These are phyloP conservation scores for Alliaria petiolata DNA, from an alignment of 345 rosid species.

Conservation along the genomic window DNA sequence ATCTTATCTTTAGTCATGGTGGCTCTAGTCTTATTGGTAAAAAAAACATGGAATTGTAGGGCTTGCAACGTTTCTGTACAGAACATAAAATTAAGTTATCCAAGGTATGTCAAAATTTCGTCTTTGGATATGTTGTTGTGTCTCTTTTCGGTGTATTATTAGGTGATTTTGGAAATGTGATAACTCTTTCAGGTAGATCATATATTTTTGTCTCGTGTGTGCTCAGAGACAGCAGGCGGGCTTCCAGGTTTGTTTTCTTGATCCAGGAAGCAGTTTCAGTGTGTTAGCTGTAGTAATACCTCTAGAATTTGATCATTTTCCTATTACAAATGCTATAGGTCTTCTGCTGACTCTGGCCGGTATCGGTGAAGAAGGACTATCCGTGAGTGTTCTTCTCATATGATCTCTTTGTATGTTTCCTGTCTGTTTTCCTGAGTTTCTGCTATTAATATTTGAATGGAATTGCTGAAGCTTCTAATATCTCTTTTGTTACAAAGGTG, in stretches of 20 bases:
- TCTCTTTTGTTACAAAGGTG: constrained; percentile 46
- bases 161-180: not conserved
- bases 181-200: constrained; percentile 73
- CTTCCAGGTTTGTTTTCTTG: constrained; percentile 71
- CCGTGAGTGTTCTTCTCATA: constrained; percentile 59
- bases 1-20: not conserved
- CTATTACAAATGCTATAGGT: constrained; percentile 44
- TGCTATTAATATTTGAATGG: not conserved
- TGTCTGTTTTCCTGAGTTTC: constrained; percentile 3
- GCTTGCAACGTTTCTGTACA: constrained; percentile 88
- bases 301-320: constrained; percentile 1
- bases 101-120: constrained; percentile 48
- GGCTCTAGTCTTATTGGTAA: not conserved
- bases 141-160: not conserved
- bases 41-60: constrained; percentile 44
- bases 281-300: not conserved
- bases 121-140: not conserved
- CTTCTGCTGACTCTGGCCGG: constrained; percentile 87
- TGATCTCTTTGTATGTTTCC: constrained; percentile 25
- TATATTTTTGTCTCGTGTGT: constrained; percentile 92
- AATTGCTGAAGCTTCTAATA: not conserved
- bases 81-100: constrained; percentile 94
- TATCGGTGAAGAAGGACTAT: constrained; percentile 89
- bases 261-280: not conserved
- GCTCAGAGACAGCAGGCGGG: constrained; percentile 97